These are phyloP conservation scores for Termitomyces sp. DNA, from an alignment of 768 basidiomycete genomes.

Conservation along the genomic window DNA sequence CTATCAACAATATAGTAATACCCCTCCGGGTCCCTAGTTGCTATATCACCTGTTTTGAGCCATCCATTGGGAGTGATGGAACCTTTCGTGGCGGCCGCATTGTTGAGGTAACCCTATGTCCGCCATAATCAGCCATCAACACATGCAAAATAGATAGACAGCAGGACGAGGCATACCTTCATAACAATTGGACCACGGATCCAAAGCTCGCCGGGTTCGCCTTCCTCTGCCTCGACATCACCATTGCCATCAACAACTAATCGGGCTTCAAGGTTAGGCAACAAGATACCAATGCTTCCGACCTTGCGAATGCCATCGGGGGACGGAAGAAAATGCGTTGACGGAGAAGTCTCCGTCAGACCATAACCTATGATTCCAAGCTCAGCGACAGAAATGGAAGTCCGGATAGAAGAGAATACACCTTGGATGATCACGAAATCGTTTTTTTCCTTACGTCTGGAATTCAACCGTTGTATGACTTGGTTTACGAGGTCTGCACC, in stretches of 20 bases:
- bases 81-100: constrained; percentile 61
- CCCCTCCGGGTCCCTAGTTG: constrained; percentile 58
- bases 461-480: constrained; percentile 32
- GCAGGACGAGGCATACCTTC: constrained; percentile 44
- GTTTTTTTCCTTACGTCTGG: constrained; percentile 34
- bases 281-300: constrained; percentile 63
- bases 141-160: not conserved
- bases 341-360: constrained; percentile 80
- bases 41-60: constrained; percentile 90
- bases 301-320: constrained; percentile 41
- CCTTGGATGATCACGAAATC: constrained; percentile 27
- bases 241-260: constrained; percentile 62
- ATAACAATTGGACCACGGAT: constrained; percentile 72
- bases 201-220: constrained; percentile 78
- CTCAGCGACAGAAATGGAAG: not conserved
- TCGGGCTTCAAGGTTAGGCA: constrained; percentile 74
- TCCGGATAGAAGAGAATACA: not conserved
- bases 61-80: constrained; percentile 70
- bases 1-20: constrained; percentile 74
- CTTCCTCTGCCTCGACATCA: constrained; percentile 42
- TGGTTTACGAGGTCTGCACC: constrained; percentile 55
- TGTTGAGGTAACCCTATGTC: constrained; percentile 68
- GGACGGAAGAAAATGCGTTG: constrained; percentile 49
- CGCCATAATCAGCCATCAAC: not conserved
- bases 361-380: constrained; percentile 50